Evolutionary conservation across 768 basidiomycete genomes (phyloP).

Genomic region (Phallus indusiatus): DNA sequence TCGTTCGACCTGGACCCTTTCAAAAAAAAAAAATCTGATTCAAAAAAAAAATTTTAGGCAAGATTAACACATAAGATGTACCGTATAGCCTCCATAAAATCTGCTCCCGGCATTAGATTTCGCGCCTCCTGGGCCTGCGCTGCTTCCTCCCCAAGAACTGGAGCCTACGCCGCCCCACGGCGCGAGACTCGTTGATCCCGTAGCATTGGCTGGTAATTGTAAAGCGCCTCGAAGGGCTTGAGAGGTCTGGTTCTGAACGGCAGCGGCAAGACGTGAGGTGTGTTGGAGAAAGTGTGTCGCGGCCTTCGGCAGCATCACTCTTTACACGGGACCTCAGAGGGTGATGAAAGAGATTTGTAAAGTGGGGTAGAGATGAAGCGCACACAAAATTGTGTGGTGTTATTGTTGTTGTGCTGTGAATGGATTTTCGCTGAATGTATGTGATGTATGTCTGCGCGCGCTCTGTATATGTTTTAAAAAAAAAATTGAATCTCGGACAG

Average conservation of each 20-base stretch:
- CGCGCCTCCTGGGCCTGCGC: conserved; percentile 60
- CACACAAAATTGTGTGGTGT: not conserved
- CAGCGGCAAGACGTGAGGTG: conserved; percentile 65
- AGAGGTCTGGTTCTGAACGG: conserved; percentile 61
- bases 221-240: conserved; percentile 70
- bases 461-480: not conserved
- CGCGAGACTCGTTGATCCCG: conserved; percentile 20
- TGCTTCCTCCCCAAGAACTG: conserved; percentile 41
- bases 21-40: not conserved
- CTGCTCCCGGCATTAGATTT: conserved; percentile 66
- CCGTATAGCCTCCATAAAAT: conserved; percentile 60
- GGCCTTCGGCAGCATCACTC: conserved; percentile 70
- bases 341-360: not conserved
- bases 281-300: conserved; percentile 70
- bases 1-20: conserved; percentile 59
- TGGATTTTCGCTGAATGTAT: not conserved
- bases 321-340: not conserved
- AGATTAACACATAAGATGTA: conserved; percentile 23
- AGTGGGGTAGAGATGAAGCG: not conserved
- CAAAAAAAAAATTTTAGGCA: conserved; percentile 12
- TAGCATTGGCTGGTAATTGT: conserved; percentile 42
- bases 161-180: conserved; percentile 38
- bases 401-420: not conserved
- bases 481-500: not conserved
- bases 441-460: not conserved